Percentiles rank a stretch among this genome's conserved stretches.
These are phyloP conservation scores for Ensete ventricosum DNA, from an alignment of 176 grass and related monocot species.

Conservation along the genomic window DNA sequence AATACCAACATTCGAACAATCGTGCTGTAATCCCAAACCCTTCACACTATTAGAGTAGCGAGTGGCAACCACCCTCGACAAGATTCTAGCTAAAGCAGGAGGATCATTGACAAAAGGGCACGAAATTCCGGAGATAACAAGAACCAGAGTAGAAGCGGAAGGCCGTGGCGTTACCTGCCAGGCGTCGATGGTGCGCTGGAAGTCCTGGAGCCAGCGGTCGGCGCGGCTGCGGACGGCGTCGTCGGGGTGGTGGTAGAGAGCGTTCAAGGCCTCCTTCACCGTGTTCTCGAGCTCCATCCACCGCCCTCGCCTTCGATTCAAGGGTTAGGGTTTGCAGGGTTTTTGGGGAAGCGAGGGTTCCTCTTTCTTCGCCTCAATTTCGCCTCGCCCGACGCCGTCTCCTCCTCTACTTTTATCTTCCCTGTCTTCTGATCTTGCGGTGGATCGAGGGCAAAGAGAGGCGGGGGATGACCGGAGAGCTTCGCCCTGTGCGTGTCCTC, in stretches of 20 bases:
- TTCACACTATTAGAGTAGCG: too few species aligned
- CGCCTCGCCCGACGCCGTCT: background rate
- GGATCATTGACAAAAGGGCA: background rate
- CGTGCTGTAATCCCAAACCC: too few species aligned
- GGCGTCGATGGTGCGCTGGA: slow-evolving; percentile 93
- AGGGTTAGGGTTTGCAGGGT: background rate
- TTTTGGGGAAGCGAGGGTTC: background rate
- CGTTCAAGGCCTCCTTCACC: slow-evolving; percentile 75
- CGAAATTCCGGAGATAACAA: background rate
- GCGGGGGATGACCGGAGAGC: too few species aligned
- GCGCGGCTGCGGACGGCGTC: slow-evolving; percentile 46
- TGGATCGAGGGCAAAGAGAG: too few species aligned
- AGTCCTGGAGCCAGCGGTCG: slow-evolving; percentile 89
- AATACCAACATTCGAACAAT: too few species aligned
- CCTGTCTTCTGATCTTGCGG: too few species aligned
- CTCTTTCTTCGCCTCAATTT: background rate
- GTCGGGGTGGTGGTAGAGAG: slow-evolving; percentile 71
- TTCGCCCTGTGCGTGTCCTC: too few species aligned
- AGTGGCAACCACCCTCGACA: too few species aligned
- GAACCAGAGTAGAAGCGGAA: slow-evolving; percentile 2
- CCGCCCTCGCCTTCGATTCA: background rate
- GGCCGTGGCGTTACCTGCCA: slow-evolving; percentile 64
- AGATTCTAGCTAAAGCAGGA: too few species aligned
- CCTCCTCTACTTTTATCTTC: background rate
- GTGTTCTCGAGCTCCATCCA: slow-evolving; percentile 75